Percentiles rank a stretch among this genome's conserved stretches.
Evolutionary conservation across 1,284 basidiomycete genomes (phyloP).

Genomic region (Mycena citricolor): DNA sequence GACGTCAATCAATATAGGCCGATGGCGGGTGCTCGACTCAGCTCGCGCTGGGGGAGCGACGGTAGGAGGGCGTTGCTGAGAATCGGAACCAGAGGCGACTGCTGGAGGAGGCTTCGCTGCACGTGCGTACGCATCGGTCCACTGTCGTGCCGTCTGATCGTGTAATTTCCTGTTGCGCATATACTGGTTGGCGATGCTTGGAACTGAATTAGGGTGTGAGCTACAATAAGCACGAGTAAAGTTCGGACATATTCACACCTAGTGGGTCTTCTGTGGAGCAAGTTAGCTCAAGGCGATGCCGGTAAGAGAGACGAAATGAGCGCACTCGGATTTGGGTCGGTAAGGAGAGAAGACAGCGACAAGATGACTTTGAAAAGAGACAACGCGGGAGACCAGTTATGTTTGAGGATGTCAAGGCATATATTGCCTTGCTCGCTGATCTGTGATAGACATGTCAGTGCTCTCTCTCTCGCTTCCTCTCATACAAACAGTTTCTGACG

Average conservation of each 20-base stretch:
- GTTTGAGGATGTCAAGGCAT: slow-evolving; percentile 83
- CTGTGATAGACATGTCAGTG: slow-evolving; percentile 43
- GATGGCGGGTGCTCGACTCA: slow-evolving; percentile 18
- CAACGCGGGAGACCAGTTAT: slow-evolving; percentile 88
- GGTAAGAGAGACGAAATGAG: slow-evolving; percentile 19
- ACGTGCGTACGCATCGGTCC: slow-evolving; percentile 61
- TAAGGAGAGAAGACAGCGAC: slow-evolving; percentile 82
- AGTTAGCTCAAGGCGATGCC: slow-evolving; percentile 14
- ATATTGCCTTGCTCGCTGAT: slow-evolving; percentile 75
- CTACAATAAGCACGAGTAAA: not conserved
- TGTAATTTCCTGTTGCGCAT: slow-evolving; percentile 61
- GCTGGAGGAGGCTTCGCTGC: slow-evolving; percentile 40
- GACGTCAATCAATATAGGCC: slow-evolving; percentile 48
- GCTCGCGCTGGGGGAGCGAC: slow-evolving; percentile 35
- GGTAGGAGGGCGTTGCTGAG: slow-evolving; percentile 15
- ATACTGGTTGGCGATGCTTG: slow-evolving; percentile 72
- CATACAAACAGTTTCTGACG: slow-evolving; percentile 46
- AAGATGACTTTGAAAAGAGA: slow-evolving; percentile 91
- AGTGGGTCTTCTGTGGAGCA: slow-evolving; percentile 61
- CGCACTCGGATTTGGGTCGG: slow-evolving; percentile 87
- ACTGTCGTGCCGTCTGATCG: slow-evolving; percentile 62
- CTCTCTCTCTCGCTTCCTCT: slow-evolving; percentile 60
- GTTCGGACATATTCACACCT: slow-evolving; percentile 72
- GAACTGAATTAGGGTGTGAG: slow-evolving; percentile 44
- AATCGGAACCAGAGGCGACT: slow-evolving; percentile 51